Evolutionary conservation across 495 filamentous ascomycete species (phyloP).

Genomic region (Chaetomium cochliodes): DNA sequence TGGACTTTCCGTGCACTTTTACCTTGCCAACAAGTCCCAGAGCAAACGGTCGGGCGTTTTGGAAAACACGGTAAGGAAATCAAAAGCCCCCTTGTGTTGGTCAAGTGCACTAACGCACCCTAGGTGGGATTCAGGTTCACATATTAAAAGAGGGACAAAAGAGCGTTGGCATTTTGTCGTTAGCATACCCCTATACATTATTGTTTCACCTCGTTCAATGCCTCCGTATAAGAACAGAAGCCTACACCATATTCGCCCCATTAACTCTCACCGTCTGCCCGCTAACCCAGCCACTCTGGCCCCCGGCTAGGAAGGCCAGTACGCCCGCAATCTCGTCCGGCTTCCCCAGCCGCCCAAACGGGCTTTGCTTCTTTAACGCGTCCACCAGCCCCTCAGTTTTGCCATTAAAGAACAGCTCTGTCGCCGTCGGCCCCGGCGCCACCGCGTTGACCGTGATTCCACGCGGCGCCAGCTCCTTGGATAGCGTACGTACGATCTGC

Average conservation of each 20-base stretch:
- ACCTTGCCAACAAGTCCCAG: constrained; percentile 51
- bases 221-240: not conserved
- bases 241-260: constrained; percentile 50
- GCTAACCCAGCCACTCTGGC: constrained; percentile 58
- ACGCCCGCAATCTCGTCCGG: constrained; percentile 63
- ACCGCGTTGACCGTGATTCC: constrained; percentile 64
- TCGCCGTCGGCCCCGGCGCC: constrained; percentile 64
- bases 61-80: constrained; percentile 27
- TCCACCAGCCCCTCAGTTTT: constrained; percentile 61
- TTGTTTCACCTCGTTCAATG: too few species aligned
- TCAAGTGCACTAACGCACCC: not conserved
- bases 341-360: constrained; percentile 55
- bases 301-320: constrained; percentile 53
- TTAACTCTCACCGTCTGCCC: constrained; percentile 66
- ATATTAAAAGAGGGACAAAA: constrained; percentile 10
- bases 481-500: constrained; percentile 62
- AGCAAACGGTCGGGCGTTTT: constrained; percentile 8
- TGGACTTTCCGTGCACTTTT: constrained; percentile 62
- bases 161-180: too few species aligned
- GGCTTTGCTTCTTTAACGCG: constrained; percentile 51
- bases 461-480: constrained; percentile 62
- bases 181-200: too few species aligned
- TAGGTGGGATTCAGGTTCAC: constrained; percentile 32
- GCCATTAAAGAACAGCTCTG: constrained; percentile 63
- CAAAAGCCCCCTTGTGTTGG: not conserved